Base-by-base conservation (phyloP, 768 basidiomycete species). In the Leccinum truebloodii region DNA sequence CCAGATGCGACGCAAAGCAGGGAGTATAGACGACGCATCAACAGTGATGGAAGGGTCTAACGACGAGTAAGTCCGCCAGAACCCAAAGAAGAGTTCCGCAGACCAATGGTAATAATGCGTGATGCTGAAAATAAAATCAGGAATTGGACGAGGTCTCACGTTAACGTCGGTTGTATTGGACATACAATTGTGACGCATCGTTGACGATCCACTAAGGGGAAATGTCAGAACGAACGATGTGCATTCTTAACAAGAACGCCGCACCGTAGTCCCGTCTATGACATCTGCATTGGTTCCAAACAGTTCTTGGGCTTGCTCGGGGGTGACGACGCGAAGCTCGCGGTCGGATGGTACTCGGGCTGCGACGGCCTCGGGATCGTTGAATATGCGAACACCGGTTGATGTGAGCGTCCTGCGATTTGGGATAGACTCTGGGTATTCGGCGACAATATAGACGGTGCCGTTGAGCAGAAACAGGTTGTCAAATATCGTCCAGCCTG, bases 61-160 rank as follows among this genome's bases (percentile, higher is more conserved):
- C 2, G 91, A 86, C 35, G 92, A 83, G 72, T 95, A 96, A 0
- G 94, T 87, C 8, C 93, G 83, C 95, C 95, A 96, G 66, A 95
- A 84, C 44, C 95, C 95, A 64, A 93, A 92, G 77, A 91, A 89
- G 20, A 95, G 83, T 70, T 98, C 95, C 4, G 95, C 94, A 34
- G 89, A 85, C 85, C 91, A 95, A 69, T 98, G 94, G 71, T 94
- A 96, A 71, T 95, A 96, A 74, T 96, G 94, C 1, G 89, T 90
- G 58, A 96, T 82, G 75, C 91, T 93, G 52, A 28, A 9, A 37
- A 55, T 32, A 52, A 53, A 57, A 5, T 14, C 1, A 30, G 0
- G 9, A 3, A 52, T 4, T 65, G n/a, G 62, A 41, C 10, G 14
- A 49, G 13, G 48, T 12, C 2, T 8, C 6, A 16, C 13, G 10